These are phyloP conservation scores for Roridomyces roridus DNA, from an alignment of 768 basidiomycete genomes.

Conservation along the genomic window DNA sequence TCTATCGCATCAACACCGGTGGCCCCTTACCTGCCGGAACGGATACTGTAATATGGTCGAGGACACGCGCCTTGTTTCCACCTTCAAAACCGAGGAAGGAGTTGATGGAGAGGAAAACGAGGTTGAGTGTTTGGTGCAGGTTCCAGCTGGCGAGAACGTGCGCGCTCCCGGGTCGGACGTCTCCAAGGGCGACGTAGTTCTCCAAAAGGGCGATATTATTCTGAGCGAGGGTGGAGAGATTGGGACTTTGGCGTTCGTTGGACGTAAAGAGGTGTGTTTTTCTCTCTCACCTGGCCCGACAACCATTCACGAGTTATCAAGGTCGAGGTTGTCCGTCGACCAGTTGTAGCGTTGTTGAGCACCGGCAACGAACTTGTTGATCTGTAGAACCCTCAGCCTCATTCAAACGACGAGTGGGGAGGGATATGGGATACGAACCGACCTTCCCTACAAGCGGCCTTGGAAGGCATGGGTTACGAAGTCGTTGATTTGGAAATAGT, in stretches of 20 bases:
- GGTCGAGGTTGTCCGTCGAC: constrained; percentile 76
- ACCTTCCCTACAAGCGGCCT: no score
- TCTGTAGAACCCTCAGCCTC: constrained; percentile 48
- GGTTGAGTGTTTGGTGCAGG: constrained; percentile 69
- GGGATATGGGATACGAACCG: no score
- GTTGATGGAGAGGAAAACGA: constrained; percentile 68
- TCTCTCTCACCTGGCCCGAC: no score
- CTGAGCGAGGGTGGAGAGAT: constrained; percentile 79
- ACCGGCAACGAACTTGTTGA: constrained; percentile 87
- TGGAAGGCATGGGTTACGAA: constrained; percentile 77
- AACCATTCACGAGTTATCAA: constrained; percentile 36
- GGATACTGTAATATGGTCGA: constrained; percentile 94
- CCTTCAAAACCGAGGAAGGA: constrained; percentile 42
- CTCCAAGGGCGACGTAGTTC: constrained; percentile 65
- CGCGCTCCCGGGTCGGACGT: constrained; percentile 80
- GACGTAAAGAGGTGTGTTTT: constrained; percentile 63
- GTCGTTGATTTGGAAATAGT: constrained; percentile 86
- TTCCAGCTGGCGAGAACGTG: constrained; percentile 73
- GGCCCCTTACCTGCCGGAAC: constrained; percentile 77
- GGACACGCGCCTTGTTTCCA: constrained; percentile 79
- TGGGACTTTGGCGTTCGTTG: constrained; percentile 82
- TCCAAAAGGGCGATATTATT: constrained; percentile 67
- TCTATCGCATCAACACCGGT: no score
- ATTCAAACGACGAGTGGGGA: no score
- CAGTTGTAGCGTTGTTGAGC: constrained; percentile 80